Conservation (phyloP, 768 basidiomycete species). For the Naematelia encephala region DNA sequence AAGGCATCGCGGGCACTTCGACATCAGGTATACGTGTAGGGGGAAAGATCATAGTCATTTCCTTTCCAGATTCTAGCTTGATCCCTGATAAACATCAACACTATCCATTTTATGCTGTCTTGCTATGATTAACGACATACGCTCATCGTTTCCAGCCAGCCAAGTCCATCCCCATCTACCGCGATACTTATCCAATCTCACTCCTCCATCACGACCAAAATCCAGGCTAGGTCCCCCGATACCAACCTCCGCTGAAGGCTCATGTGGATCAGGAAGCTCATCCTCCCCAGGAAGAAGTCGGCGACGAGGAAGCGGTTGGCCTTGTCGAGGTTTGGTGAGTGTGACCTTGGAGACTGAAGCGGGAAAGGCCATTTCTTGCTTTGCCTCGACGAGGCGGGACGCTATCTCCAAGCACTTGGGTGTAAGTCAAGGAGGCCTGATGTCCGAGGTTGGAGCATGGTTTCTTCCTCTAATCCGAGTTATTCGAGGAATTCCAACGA, state of each 20-base stretch:
- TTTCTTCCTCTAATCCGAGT: neutral
- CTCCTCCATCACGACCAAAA: conserved; percentile 29
- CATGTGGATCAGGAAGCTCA: neutral
- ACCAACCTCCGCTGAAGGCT: conserved; percentile 1
- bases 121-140: too few species aligned
- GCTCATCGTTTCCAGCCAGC: conserved; percentile 6
- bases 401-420: neutral
- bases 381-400: neutral
- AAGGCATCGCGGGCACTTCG: neutral
- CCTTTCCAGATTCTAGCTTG: conserved; percentile 6
- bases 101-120: neutral
- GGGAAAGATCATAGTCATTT: conserved; percentile 13
- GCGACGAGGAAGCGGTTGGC: conserved; percentile 4
- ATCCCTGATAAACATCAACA: neutral
- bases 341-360: neutral
- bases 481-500: too few species aligned
- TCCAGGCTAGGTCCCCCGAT: conserved; percentile 21
- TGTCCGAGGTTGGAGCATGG: neutral
- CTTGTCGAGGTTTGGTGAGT: neutral
- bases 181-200: conserved; percentile 9
- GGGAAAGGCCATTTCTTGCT: conserved; percentile 5
- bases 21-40: conserved; percentile 7
- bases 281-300: conserved; percentile 1
- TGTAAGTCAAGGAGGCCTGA: neutral
- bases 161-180: conserved; percentile 30